Evolutionary conservation across 441 rosid genomes (phyloP), one percentile per base, ranked within the genome.

Genomic region (Jatropha multifida): DNA sequence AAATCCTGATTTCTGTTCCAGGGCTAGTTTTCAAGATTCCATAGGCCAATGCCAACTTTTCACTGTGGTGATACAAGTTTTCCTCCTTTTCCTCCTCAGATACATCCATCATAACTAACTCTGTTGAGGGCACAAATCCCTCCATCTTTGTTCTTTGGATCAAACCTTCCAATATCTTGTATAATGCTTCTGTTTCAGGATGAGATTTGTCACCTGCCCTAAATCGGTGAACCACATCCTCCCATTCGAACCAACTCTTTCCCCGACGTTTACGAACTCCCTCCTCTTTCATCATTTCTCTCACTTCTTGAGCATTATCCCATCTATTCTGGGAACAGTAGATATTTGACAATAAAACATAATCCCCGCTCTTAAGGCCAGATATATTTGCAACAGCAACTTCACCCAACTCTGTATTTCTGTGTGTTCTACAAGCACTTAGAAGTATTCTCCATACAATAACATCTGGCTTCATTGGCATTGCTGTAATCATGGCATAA

Each of bases 361-460:
- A 88, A 58, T 92, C 94, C 23, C 83, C 83, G n/a, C 92, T 84
- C 68, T 87, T 90, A 49, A 91, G 81, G 13, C 85, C 90, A 42
- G 90, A 90, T 72, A 94, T 78, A 64, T 86, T 86, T 0, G 76
- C 20, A 5, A 92, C 88, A 2, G 93, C 87, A 69, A 86, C 80
- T 79, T 89, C 93, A 1, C 92, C 97, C 7, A 94, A 87, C 80
- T 89, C 93, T 37, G 90, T 86, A 42, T 84, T 88, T 81, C 85
- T 89, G 85, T 91, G 86, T n/a, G 86, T 83, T 80, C 97, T 86
- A 81, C 97, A 91, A 74, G 97, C 96, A 27, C 94, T 90, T 63
- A 94, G 97, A 79, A 91, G 89, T 11, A 97, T 84, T 77, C 97
- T 90, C 97, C 97, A 92, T n/a, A 90, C 79, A 58, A 93, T 78